Conservation (phyloP, 129 eudicot genomes). For the Tagetes erecta region DNA sequence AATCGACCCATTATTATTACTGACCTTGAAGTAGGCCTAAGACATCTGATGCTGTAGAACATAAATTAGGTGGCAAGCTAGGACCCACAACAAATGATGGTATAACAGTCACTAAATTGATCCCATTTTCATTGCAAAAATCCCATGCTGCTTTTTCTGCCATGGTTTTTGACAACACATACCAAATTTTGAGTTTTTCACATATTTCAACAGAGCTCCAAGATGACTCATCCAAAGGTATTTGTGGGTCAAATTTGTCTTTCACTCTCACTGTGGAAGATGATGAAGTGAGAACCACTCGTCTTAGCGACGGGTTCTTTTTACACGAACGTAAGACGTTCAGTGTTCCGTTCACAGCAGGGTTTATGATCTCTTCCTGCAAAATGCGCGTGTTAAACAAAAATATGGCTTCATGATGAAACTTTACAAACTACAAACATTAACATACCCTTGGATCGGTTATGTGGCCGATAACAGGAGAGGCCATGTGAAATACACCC, state of each 20-base stretch:
- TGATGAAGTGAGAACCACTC: constrained; percentile 91
- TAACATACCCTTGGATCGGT: constrained; percentile 56
- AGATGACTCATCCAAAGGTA: constrained; percentile 69
- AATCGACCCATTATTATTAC: not conserved
- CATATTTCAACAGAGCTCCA: constrained; percentile 91
- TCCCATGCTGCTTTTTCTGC: constrained; percentile 97
- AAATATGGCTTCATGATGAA: not conserved
- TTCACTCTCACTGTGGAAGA: constrained; percentile 81
- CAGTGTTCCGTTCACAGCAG: constrained; percentile 89
- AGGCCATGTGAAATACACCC: constrained; percentile 94
- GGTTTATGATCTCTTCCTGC: constrained; percentile 74
- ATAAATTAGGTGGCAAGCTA: constrained; percentile 66
- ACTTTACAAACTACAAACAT: not conserved
- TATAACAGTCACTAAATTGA: constrained; percentile 69
- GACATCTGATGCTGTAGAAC: constrained; percentile 77
- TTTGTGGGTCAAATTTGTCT: constrained; percentile 44
- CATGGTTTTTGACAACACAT: constrained; percentile 68
- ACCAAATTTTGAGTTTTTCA: constrained; percentile 72
- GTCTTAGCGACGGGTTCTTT: constrained; percentile 66
- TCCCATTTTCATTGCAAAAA: constrained; percentile 64
- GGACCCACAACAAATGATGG: constrained; percentile 90
- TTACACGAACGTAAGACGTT: constrained; percentile 86
- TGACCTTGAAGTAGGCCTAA: constrained; percentile 78
- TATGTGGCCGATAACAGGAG: constrained; percentile 65
- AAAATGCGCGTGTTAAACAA: not conserved